phyloP scores from a whole-genome alignment of 768 basidiomycete species.

The Daedaleopsis sinensis region DNA sequence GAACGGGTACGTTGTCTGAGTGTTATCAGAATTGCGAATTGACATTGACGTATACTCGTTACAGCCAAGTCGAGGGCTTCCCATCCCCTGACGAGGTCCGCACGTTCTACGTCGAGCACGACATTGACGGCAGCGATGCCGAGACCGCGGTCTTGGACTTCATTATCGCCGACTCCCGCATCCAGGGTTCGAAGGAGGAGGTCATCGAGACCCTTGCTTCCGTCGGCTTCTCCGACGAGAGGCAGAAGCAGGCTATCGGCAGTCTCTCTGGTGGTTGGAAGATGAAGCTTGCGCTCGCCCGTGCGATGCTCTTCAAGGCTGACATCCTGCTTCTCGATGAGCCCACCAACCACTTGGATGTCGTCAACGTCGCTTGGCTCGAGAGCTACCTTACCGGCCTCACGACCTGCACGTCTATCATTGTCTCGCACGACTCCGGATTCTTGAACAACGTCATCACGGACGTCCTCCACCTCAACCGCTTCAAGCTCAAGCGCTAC shows the following conservation, averaged over 20 bases:
- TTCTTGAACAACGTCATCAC: constrained; percentile 99
- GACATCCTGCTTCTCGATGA: constrained; percentile 96
- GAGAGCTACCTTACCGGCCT: constrained; percentile 90
- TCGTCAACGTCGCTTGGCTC: constrained; percentile 97
- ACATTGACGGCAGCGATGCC: constrained; percentile 94
- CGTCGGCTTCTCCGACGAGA: constrained; percentile 89
- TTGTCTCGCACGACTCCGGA: constrained; percentile 96
- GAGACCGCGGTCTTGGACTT: constrained; percentile 90
- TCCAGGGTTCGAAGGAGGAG: constrained; percentile 71
- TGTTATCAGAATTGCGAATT: constrained; percentile 3
- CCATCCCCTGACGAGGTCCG: constrained; percentile 96
- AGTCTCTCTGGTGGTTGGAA: constrained; percentile 98
- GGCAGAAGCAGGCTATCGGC: constrained; percentile 85
- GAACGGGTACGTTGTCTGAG: constrained; percentile 57
- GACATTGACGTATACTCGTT: constrained; percentile 35
- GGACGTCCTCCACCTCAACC: constrained; percentile 95
- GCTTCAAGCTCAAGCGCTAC: constrained; percentile 97
- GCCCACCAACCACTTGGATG: constrained; percentile 96
- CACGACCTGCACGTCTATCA: constrained; percentile 93
- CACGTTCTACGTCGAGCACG: constrained; percentile 99
- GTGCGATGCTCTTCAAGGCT: constrained; percentile 97
- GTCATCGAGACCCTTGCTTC: constrained; percentile 80
- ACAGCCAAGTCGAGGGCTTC: constrained; percentile 93
- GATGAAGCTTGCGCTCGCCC: constrained; percentile 98
- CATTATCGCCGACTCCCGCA: constrained; percentile 83